These are phyloP conservation scores for Thalassiosira ordinaria DNA, from an alignment of 352 stramenopile species.

Conservation along the genomic window DNA sequence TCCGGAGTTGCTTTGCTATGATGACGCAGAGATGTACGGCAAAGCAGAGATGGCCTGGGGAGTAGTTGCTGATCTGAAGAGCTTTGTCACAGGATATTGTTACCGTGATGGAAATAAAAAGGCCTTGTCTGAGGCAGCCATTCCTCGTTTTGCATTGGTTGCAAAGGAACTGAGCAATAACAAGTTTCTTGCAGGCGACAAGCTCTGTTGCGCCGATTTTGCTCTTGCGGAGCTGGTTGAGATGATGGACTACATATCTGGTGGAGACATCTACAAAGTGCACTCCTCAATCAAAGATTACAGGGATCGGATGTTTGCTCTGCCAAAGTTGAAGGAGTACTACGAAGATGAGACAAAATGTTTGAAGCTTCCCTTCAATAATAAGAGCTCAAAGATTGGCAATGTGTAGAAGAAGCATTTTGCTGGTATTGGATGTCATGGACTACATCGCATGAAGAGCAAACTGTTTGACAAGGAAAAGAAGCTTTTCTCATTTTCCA, in stretches of 20 bases:
- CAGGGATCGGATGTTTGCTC: constrained; percentile 10
- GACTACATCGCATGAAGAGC: too few species aligned
- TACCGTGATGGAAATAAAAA: constrained; percentile 23
- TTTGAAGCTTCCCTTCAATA: constrained; percentile 24
- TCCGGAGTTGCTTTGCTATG: constrained; percentile 16
- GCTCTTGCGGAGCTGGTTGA: constrained; percentile 27
- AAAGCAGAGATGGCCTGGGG: constrained; percentile 35
- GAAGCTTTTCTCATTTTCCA: too few species aligned
- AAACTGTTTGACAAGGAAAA: too few species aligned
- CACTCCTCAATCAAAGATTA: constrained; percentile 20
- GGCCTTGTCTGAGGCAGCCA: neutral
- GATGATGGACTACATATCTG: constrained; percentile 30
- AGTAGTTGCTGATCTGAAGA: constrained; percentile 21
- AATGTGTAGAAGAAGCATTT: neutral
- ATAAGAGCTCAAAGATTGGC: constrained; percentile 32
- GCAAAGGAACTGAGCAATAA: constrained; percentile 8
- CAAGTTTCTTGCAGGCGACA: constrained; percentile 20
- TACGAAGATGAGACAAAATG: neutral
- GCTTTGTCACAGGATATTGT: constrained; percentile 14
- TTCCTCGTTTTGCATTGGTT: constrained; percentile 14
- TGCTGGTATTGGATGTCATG: too few species aligned
- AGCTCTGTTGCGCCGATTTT: constrained; percentile 36
- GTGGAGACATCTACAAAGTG: constrained; percentile 13
- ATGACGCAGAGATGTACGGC: constrained; percentile 29
- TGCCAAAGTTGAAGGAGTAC: constrained; percentile 31